These are phyloP conservation scores for Yamagishiella unicocca DNA, from an alignment of 139 green algal genomes.

Conservation along the genomic window DNA sequence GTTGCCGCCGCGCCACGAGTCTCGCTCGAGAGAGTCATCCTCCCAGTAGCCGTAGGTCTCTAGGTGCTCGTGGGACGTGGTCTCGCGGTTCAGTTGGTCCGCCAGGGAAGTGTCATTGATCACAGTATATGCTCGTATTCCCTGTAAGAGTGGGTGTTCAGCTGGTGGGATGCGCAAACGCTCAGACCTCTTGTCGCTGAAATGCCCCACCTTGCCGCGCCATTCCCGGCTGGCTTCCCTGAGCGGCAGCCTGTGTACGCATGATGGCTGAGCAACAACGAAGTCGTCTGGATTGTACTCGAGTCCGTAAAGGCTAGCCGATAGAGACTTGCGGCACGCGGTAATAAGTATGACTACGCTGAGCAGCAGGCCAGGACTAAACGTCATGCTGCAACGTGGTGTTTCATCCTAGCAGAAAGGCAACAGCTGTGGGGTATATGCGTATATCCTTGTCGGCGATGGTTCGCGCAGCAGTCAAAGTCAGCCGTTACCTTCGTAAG, in stretches of 20 bases:
- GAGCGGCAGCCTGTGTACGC: conserved; percentile 26
- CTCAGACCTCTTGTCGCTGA: too few relatives aligned
- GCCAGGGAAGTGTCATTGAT: conserved; percentile 18
- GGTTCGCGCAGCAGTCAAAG: too few relatives aligned
- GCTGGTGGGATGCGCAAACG: background rate
- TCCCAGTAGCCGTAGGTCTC: conserved; percentile 33
- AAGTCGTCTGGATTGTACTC: conserved; percentile 26
- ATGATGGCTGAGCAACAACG: conserved; percentile 27
- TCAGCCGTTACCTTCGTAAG: too few relatives aligned
- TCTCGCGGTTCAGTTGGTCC: background rate
- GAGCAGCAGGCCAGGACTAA: background rate
- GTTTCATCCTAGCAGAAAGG: too few relatives aligned
- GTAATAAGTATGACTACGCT: background rate
- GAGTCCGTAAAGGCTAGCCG: background rate
- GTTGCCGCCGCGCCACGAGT: conserved; percentile 24
- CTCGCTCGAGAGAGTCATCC: background rate
- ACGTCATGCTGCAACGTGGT: background rate
- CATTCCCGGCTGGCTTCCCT: background rate
- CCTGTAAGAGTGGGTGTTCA: conserved; percentile 11
- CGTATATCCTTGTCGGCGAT: too few relatives aligned
- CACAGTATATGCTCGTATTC: conserved; percentile 3
- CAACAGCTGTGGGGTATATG: too few relatives aligned
- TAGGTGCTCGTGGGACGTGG: background rate
- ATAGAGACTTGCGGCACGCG: background rate
- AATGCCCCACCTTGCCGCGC: background rate